A percentile compares a stretch with the other conserved stretches of the same genome.
phyloP scores from a whole-genome alignment of 169 alveolate genomes.

The Plasmodium ovale region DNA sequence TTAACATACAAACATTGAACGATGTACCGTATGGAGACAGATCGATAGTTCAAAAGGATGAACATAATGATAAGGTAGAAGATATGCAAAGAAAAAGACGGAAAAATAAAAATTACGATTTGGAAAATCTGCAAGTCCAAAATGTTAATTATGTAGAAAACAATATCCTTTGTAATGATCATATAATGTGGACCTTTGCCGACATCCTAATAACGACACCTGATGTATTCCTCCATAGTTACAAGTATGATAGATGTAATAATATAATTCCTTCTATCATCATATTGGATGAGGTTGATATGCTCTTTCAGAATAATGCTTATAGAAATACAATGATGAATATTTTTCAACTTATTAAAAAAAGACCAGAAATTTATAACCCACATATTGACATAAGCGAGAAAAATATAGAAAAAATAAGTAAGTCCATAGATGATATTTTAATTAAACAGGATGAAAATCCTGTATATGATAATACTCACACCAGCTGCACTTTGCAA shows the following conservation, averaged over 20 bases:
- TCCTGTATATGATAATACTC: too few species aligned
- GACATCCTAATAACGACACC: constrained; percentile 84
- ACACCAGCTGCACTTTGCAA: too few species aligned
- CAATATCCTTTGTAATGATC: constrained; percentile 38
- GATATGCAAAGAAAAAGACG: neutral
- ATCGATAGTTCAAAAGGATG: neutral
- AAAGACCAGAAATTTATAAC: constrained; percentile 80
- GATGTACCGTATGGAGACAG: constrained; percentile 42
- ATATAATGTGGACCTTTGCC: constrained; percentile 80
- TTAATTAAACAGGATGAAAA: neutral
- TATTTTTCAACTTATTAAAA: constrained; percentile 77
- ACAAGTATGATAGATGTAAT: constrained; percentile 34
- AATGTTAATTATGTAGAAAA: constrained; percentile 5
- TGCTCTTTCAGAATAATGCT: constrained; percentile 83
- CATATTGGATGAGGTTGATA: constrained; percentile 85
- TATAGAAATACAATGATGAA: constrained; percentile 83
- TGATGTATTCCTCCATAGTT: constrained; percentile 78
- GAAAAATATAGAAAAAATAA: constrained; percentile 14
- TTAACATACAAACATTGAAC: constrained; percentile 82
- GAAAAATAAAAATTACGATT: neutral
- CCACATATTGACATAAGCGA: constrained; percentile 76
- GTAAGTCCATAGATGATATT: constrained; percentile 9
- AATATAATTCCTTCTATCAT: constrained; percentile 79
- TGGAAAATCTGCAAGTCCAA: constrained; percentile 25
- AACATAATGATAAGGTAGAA: neutral